Conservation (phyloP, 1,284 basidiomycete genomes). For the Agaricales sp. region DNA sequence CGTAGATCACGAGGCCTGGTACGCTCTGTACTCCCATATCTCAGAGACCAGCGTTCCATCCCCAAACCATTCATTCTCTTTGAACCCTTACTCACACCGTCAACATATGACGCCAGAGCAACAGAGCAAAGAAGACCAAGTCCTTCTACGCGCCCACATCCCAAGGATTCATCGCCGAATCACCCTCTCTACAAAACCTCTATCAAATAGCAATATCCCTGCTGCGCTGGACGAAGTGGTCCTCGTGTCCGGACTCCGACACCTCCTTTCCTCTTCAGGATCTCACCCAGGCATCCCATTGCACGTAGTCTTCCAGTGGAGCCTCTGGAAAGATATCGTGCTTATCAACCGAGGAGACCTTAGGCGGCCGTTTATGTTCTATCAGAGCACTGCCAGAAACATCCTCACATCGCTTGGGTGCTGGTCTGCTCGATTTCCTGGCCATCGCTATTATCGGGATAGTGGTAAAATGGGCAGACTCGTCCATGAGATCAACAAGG, state of each 20-base stretch:
- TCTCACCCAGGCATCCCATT: constrained; percentile 1
- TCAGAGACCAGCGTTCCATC: too few relatives aligned
- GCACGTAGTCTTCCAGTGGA: constrained; percentile 8
- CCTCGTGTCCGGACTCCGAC: neutral
- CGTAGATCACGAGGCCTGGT: too few relatives aligned
- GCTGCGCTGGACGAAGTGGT: too few relatives aligned
- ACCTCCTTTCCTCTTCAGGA: constrained; percentile 2
- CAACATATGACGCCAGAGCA: too few relatives aligned
- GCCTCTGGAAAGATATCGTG: constrained; percentile 8
- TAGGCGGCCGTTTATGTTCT: neutral
- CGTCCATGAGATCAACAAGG: neutral
- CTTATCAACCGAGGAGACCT: constrained; percentile 6
- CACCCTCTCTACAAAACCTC: too few relatives aligned
- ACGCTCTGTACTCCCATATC: too few relatives aligned
- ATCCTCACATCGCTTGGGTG: neutral
- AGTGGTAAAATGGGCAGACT: neutral
- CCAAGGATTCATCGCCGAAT: too few relatives aligned
- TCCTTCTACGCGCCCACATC: too few relatives aligned
- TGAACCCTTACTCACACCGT: too few relatives aligned
- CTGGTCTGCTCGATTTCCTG: neutral
- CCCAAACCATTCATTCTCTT: too few relatives aligned
- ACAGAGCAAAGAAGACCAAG: too few relatives aligned
- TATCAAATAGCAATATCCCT: too few relatives aligned
- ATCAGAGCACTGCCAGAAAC: neutral
- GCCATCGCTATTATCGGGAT: neutral